A percentile compares a stretch with the other conserved stretches of the same genome.
phyloP scores from a whole-genome alignment of 768 basidiomycete species.

The Hericium alpestre region DNA sequence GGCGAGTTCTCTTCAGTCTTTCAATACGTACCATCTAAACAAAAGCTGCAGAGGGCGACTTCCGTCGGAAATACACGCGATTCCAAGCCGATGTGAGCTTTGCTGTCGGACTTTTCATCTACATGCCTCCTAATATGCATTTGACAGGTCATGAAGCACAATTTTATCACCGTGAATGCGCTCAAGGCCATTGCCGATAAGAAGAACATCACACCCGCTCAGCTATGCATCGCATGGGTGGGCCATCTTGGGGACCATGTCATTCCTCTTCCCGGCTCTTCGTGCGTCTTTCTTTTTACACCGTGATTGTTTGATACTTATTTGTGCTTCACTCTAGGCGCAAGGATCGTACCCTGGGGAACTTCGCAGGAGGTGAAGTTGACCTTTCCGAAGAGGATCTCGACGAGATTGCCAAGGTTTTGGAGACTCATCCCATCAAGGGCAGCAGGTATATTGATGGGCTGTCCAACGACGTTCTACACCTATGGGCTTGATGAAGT shows the following conservation, averaged over 20 bases:
- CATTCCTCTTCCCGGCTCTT: constrained; percentile 36
- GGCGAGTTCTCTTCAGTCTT: not conserved
- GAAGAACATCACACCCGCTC: constrained; percentile 29
- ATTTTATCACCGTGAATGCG: constrained; percentile 29
- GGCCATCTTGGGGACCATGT: constrained; percentile 23
- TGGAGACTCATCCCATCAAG: constrained; percentile 26
- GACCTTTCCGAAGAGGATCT: constrained; percentile 22
- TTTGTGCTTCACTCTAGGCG: constrained; percentile 15
- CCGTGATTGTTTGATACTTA: not conserved
- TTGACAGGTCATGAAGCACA: constrained; percentile 26
- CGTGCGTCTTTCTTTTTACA: constrained; percentile 13
- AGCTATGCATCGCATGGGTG: constrained; percentile 29
- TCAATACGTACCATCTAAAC: too few relatives aligned
- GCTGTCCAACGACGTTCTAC: too few relatives aligned
- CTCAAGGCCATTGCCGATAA: constrained; percentile 27
- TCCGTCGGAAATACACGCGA: constrained; percentile 21
- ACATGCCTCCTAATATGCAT: constrained; percentile 9
- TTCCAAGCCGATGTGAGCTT: constrained; percentile 24
- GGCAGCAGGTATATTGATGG: constrained; percentile 26
- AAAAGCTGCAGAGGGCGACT: constrained; percentile 23
- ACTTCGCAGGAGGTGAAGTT: constrained; percentile 28
- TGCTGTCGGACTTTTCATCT: not conserved
- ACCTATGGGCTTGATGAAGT: too few relatives aligned
- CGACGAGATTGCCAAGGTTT: constrained; percentile 26
- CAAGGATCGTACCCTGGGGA: constrained; percentile 30